Conservation (phyloP, 371 early-diverging fungal species). For the Mortierella sp. region DNA sequence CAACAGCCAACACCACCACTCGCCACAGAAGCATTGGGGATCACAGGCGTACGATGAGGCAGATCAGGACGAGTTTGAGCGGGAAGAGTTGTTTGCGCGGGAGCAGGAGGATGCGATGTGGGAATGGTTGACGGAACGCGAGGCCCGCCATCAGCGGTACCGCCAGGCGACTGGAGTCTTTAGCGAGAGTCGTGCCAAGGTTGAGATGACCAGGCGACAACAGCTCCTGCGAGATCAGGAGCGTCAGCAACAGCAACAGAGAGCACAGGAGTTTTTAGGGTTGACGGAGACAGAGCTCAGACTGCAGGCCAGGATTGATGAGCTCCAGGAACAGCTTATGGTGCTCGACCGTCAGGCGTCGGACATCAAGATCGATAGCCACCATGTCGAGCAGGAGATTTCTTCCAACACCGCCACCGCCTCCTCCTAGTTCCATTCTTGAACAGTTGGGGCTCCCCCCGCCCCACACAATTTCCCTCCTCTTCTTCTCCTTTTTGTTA, state of each 20-base stretch:
- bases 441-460: too few species aligned
- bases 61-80: neutral
- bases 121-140: constrained; percentile 53
- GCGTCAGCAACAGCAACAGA: constrained; percentile 7
- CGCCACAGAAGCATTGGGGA: constrained; percentile 2
- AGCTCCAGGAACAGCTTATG: constrained; percentile 41
- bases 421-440: neutral
- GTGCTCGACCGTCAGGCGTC: constrained; percentile 2
- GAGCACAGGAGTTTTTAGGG: neutral
- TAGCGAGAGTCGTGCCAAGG: neutral
- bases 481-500: neutral
- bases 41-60: neutral
- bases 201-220: neutral
- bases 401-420: neutral
- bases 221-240: neutral
- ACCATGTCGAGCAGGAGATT: constrained; percentile 13
- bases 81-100: neutral
- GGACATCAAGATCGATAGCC: constrained; percentile 4
- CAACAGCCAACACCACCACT: neutral
- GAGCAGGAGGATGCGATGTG: constrained; percentile 55
- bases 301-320: constrained; percentile 43
- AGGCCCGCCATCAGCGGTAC: constrained; percentile 31
- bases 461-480: neutral
- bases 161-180: constrained; percentile 19
- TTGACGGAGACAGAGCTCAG: constrained; percentile 22